phyloP scores from a whole-genome alignment of 2,329 filamentous ascomycete species.

The Plectosphaerella sp. region DNA sequence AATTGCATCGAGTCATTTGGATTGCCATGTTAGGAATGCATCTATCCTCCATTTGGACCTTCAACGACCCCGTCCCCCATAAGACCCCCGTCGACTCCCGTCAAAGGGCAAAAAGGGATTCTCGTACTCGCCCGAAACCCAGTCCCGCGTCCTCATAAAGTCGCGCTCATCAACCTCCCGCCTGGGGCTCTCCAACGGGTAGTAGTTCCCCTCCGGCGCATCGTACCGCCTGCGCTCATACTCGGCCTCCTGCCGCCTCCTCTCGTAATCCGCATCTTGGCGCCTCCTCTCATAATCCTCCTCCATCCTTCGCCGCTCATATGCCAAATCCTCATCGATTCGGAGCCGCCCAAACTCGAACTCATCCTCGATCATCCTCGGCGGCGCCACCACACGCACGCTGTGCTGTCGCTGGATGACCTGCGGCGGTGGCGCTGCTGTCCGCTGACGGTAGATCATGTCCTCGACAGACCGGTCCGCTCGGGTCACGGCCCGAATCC shows the following conservation, averaged over 20 bases:
- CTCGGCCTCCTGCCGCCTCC: constrained; percentile 1
- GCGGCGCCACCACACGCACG: constrained; percentile 3
- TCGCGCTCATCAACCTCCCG: constrained; percentile 5
- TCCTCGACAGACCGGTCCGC: background rate
- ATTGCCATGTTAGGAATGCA: too few species aligned
- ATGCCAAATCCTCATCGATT: constrained; percentile 5
- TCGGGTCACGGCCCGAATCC: background rate
- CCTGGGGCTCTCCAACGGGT: background rate
- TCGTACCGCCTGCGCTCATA: background rate
- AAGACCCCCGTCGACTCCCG: too few species aligned
- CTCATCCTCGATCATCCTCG: constrained; percentile 7
- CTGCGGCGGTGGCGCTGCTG: background rate
- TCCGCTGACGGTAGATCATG: constrained; percentile 3
- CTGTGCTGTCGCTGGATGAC: constrained; percentile 5
- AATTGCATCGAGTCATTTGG: too few species aligned
- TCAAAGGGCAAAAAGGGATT: constrained; percentile 10
- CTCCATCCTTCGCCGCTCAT: constrained; percentile 3
- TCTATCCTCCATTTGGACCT: too few species aligned
- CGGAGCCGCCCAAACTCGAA: constrained; percentile 4
- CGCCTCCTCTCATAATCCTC: background rate
- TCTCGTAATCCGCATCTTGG: background rate
- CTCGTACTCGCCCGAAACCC: constrained; percentile 1
- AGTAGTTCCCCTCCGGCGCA: background rate
- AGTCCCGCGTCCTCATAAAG: constrained; percentile 5
- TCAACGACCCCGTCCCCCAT: too few species aligned